A percentile compares a stretch with the other conserved stretches of the same genome.
Conservation (phyloP, 805 yeast species). For the Dipodascus albidus region DNA sequence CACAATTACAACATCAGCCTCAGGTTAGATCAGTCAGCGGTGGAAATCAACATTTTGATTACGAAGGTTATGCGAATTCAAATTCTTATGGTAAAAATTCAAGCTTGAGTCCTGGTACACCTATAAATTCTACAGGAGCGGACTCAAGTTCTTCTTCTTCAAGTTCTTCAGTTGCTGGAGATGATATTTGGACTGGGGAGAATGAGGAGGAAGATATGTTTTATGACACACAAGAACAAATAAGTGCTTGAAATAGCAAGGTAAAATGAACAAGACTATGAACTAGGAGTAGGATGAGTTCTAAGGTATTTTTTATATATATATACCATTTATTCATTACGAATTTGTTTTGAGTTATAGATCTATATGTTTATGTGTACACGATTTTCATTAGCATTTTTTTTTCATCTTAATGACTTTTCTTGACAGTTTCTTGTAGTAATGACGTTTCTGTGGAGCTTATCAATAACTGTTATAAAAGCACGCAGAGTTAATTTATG, state of each 20-base stretch:
- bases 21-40: conserved; percentile 6
- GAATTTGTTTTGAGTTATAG: conserved; percentile 1
- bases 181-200: conserved; percentile 15
- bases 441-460: too few relatives aligned
- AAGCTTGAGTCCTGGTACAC: neutral
- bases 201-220: conserved; percentile 1
- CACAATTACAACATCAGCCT: conserved; percentile 6
- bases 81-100: neutral
- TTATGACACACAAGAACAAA: neutral
- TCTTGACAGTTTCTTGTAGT: too few relatives aligned
- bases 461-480: too few relatives aligned
- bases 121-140: conserved; percentile 10
- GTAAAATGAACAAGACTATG: neutral
- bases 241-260: neutral
- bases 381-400: neutral
- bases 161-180: conserved; percentile 8
- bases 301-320: conserved; percentile 3
- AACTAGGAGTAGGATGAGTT: conserved; percentile 1
- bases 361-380: neutral
- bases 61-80: conserved; percentile 2
- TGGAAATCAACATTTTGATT: conserved; percentile 3
- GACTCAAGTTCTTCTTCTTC: conserved; percentile 17
- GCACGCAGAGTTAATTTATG: too few relatives aligned
- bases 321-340: conserved; percentile 1
- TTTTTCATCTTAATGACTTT: too few relatives aligned